Evolutionary conservation across 306 rosid genomes (phyloP).

Genomic region (Fagus sylvatica): DNA sequence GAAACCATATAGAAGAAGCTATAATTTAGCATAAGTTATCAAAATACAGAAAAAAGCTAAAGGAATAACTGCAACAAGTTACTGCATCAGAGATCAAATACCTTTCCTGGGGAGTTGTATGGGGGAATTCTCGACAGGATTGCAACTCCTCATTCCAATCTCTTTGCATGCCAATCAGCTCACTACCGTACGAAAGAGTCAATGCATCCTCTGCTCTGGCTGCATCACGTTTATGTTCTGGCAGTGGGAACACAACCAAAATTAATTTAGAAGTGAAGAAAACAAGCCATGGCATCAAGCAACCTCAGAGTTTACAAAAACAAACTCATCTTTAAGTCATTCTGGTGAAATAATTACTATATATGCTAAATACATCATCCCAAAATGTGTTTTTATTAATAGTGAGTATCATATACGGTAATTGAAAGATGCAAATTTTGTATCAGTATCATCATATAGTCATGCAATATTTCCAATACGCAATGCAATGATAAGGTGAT

Average conservation of each 20-base stretch:
- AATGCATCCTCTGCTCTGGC: constrained; percentile 95
- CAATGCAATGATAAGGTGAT: too few relatives aligned
- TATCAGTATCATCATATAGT: too few relatives aligned
- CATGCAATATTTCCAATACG: too few relatives aligned
- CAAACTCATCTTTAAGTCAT: background rate
- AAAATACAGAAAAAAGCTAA: constrained; percentile 17
- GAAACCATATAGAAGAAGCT: constrained; percentile 18
- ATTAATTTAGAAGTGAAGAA: constrained; percentile 8
- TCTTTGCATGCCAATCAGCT: constrained; percentile 97
- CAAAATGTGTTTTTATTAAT: background rate
- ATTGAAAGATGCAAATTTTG: too few relatives aligned
- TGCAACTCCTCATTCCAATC: constrained; percentile 99
- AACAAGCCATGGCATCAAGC: constrained; percentile 8
- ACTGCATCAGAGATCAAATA: too few relatives aligned
- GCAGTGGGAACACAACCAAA: constrained; percentile 18
- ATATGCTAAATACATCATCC: background rate
- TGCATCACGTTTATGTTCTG: constrained; percentile 91
- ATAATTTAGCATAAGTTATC: constrained; percentile 21
- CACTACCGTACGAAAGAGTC: constrained; percentile 89
- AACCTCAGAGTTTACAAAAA: constrained; percentile 9
- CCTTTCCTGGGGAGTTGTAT: constrained; percentile 93
- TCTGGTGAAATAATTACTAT: too few relatives aligned
- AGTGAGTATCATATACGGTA: too few relatives aligned
- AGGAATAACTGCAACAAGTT: too few relatives aligned
- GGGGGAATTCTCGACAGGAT: constrained; percentile 97